A percentile compares a stretch with the other conserved stretches of the same genome.
These are phyloP conservation scores for Calvatia gigantea DNA, from an alignment of 768 basidiomycete species.

Conservation along the genomic window DNA sequence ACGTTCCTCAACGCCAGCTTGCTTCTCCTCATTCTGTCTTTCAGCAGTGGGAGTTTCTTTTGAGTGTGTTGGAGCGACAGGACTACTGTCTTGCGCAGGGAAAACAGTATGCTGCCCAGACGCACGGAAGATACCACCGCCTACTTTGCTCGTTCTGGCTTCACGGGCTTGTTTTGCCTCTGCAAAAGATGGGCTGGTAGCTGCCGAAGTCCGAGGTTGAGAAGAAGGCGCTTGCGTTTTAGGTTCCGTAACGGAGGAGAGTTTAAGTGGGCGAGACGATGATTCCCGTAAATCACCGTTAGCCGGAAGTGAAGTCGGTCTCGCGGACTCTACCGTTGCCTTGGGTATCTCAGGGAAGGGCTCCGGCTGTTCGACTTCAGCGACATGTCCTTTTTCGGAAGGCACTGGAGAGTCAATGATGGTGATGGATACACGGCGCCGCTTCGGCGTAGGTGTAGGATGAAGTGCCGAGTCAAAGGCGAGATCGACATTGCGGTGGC, in stretches of 20 bases:
- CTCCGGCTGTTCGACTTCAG: not conserved
- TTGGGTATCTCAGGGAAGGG: not conserved
- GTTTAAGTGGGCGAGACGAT: slow-evolving; percentile 24
- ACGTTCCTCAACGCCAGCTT: not conserved
- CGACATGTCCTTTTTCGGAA: not conserved
- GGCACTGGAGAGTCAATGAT: slow-evolving; percentile 41
- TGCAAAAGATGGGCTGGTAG: slow-evolving; percentile 38
- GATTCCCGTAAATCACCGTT: slow-evolving; percentile 18
- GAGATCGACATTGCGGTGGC: slow-evolving; percentile 17
- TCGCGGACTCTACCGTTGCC: not conserved
- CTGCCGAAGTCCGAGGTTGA: not conserved
- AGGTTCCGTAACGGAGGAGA: slow-evolving; percentile 1
- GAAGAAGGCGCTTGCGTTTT: slow-evolving; percentile 2
- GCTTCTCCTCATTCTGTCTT: not conserved
- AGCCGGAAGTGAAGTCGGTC: not conserved
- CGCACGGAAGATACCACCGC: slow-evolving; percentile 71
- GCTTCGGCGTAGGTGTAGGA: slow-evolving; percentile 26
- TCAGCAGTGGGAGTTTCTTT: not conserved
- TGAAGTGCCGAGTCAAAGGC: slow-evolving; percentile 14
- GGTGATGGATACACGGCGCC: slow-evolving; percentile 62
- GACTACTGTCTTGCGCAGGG: slow-evolving; percentile 21
- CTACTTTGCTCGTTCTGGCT: slow-evolving; percentile 41
- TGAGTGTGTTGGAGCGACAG: not conserved
- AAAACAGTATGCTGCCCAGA: slow-evolving; percentile 63
- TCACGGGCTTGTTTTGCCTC: slow-evolving; percentile 59